Evolutionary conservation across 768 basidiomycete species (phyloP), one percentile per base, ranked within the genome.

Genomic region (Dentipellis sp.): DNA sequence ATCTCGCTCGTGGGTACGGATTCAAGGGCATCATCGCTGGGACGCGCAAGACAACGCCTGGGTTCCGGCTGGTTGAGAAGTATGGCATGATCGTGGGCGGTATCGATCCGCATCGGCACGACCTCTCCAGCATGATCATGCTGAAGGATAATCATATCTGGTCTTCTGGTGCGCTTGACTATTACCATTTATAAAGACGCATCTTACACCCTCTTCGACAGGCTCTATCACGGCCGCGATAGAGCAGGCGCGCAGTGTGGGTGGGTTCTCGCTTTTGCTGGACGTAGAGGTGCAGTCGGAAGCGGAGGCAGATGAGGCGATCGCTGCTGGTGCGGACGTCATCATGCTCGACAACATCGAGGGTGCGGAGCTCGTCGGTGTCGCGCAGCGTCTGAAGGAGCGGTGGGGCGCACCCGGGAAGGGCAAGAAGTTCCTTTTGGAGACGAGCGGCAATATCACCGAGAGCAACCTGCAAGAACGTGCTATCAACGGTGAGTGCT

Each of bases 51-150:
- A 99, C 95, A 1, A 98, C 95, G 1, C 95, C 95, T 35, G 93
- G 95, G 2, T 99, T 99, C 74, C 78, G 97, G 49, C 75, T 97
- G 34, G 94, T 98, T 5, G 97, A 99, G 71, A 99, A 99, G 71
- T 97, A 99, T 67, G 97, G 86, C 3, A 98, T 99, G 97, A 72
- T 98, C 47, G 91, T 98, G 12, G 97, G 97, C 16, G 97, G 97
- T 6, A 88, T 97, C 63, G 95, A 99, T 67, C 75, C 91, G 9
- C 97, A 99, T 74, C 82, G 97, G 21, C 87, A 97, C 62, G 94
- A 98, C 69, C 78, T 98, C n/a, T 94, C 91, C 29, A 91, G 89
- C 67, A 98, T 99, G 97, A 94, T 99, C 66, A 99, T 99, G 97
- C 82, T 99, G 65, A 98, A 98, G 71, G 97, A 99, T 65, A 99